Percentiles rank a stretch among this genome's conserved stretches.
These are phyloP conservation scores for Euptelea pleiosperma DNA, from an alignment of 164 flowering plant genomes.

Conservation along the genomic window DNA sequence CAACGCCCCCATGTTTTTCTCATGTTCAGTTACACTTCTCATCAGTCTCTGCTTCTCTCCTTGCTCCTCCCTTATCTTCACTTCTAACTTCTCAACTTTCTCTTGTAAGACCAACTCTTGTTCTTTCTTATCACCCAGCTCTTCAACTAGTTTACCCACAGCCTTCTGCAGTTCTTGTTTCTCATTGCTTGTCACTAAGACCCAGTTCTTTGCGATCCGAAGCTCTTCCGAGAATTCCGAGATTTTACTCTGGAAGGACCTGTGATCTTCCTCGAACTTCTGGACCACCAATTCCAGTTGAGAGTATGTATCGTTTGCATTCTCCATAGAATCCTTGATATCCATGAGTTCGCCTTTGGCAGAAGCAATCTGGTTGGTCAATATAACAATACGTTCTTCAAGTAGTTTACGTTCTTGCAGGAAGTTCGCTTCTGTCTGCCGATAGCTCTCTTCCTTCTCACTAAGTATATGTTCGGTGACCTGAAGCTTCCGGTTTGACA, in stretches of 20 bases:
- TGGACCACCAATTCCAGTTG: conserved; percentile 18
- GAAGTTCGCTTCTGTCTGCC: conserved; percentile 19
- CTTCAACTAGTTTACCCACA: conserved; percentile 13
- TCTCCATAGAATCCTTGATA: conserved; percentile 18
- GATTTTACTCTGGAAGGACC: conserved; percentile 19
- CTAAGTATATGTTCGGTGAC: conserved; percentile 54
- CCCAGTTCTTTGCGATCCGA: conserved; percentile 26
- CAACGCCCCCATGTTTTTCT: conserved; percentile 24
- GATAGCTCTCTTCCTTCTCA: conserved; percentile 45
- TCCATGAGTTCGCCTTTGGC: conserved; percentile 19
- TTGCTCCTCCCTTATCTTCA: conserved; percentile 20
- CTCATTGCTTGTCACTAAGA: conserved; percentile 18
- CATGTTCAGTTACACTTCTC: no score
- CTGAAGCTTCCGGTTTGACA: conserved; percentile 44
- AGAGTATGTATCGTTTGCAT: conserved; percentile 18
- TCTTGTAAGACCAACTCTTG: conserved; percentile 22
- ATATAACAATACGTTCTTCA: conserved; percentile 15
- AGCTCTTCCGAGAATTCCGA: conserved; percentile 27
- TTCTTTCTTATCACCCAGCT: conserved; percentile 30
- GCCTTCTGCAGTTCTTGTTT: conserved; percentile 14
- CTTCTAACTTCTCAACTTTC: conserved; percentile 30
- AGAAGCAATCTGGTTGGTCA: conserved; percentile 11
- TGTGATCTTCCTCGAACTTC: conserved; percentile 18
- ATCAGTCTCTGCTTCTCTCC: conserved; percentile 31
- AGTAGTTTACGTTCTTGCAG: conserved; percentile 31